Base-by-base conservation (phyloP, 495 filamentous ascomycete genomes). In the Parachaetomium inaequale region DNA sequence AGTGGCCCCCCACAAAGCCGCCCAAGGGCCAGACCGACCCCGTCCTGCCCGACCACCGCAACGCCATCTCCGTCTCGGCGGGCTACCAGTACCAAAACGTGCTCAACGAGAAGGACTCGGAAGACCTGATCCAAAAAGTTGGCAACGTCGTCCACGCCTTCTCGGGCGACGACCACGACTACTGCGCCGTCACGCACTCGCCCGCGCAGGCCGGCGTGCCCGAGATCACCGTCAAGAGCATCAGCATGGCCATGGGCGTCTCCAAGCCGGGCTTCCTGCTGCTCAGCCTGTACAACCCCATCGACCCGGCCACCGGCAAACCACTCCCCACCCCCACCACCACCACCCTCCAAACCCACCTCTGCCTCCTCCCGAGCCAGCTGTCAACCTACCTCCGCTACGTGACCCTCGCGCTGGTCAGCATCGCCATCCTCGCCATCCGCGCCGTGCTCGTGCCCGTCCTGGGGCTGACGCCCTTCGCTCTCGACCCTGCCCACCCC, bases 81-180 rank as follows among this genome's bases (percentile, higher is more conserved):
- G 95, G 95, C 19, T 96, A 95, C 73, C 95, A 98, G 71, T 99
- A 99, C 72, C 93, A 97, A 72, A 99, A 98, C 69, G 95, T 97
- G 7, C 83, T 98, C 26, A 85, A 82, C 15, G 82, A 84, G 40
- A 76, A 84, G 6, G 84, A 96, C 58, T 93, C 93, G 4, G 79
- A 84, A 17, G 82, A 85, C 34, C 70, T 97, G 15, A 74, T 96
- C 28, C 81, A 87, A 23, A 86, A 85, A 53, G 80, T 91, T 31
- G 90, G 91, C 21, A 86, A 91, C 51, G 85, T 96, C 19, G 74
- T 79, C 36, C 86, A 92, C 55, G 87, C 91, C 43, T 98, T 97
- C 71, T 96, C 92, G 2, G 95, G 95, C 2, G 95, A 99, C 67
- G 95, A 99, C 73, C 95, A 99, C 74, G 95, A 99, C 74, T 96